A percentile compares a stretch with the other conserved stretches of the same genome.
phyloP scores from a whole-genome alignment of 2,329 filamentous ascomycete genomes.

The Cytospora mali region DNA sequence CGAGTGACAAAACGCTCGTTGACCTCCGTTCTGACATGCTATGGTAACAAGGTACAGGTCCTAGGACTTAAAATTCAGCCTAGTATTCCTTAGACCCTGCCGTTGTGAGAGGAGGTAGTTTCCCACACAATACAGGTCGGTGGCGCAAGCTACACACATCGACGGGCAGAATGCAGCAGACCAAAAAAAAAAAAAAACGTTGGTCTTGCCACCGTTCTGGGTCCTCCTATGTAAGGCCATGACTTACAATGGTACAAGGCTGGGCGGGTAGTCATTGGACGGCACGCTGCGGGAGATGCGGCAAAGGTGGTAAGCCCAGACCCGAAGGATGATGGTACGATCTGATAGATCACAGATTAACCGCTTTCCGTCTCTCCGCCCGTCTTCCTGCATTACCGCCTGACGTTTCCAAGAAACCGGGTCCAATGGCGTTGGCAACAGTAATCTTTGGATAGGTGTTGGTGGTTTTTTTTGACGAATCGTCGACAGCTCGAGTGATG shows the following conservation, averaged over 20 bases:
- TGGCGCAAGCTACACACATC: not conserved
- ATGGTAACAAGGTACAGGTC: not conserved
- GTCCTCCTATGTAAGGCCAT: not conserved
- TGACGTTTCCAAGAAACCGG: constrained; percentile 23
- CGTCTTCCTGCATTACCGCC: constrained; percentile 17
- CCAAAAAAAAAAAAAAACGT: too few relatives aligned
- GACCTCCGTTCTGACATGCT: constrained; percentile 2
- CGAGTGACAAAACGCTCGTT: constrained; percentile 10
- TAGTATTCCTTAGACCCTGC: not conserved
- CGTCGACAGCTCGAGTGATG: constrained; percentile 3
- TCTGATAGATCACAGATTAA: constrained; percentile 17
- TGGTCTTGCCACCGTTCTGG: not conserved
- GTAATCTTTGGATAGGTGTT: not conserved
- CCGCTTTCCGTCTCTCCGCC: constrained; percentile 22
- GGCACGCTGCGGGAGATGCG: constrained; percentile 15
- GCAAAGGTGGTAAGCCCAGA: constrained; percentile 18
- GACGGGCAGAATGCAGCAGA: not conserved
- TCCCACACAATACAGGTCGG: too few relatives aligned
- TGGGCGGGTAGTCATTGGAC: constrained; percentile 11
- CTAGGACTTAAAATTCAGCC: not conserved
- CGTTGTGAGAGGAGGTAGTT: too few relatives aligned
- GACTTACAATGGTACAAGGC: constrained; percentile 3
- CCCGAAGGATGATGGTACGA: constrained; percentile 19
- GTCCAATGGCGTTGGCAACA: constrained; percentile 18
- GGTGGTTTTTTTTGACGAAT: constrained; percentile 14